Conservation (phyloP, 495 filamentous ascomycete genomes). For the Hypoxylon rickii region DNA sequence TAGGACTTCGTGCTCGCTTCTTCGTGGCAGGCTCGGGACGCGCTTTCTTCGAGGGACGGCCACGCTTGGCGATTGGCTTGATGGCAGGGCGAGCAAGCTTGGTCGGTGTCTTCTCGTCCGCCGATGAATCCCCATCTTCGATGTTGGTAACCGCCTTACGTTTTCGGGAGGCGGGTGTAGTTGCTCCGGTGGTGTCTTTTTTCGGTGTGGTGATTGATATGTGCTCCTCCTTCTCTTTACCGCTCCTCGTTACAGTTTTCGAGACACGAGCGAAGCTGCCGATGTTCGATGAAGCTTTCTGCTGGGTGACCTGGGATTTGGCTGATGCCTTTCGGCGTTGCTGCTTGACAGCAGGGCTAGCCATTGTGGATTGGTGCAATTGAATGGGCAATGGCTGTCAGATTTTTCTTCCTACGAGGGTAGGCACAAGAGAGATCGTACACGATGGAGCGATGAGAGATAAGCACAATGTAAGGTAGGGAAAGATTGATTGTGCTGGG, state of each 20-base stretch:
- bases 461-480: conserved; percentile 6
- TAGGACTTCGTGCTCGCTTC: conserved; percentile 37
- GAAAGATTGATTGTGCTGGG: conserved; percentile 15
- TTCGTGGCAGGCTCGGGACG: conserved; percentile 13
- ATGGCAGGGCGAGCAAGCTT: conserved; percentile 13
- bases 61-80: conserved; percentile 18
- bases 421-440: too few relatives aligned
- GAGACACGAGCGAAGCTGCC: conserved; percentile 48
- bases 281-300: conserved; percentile 34
- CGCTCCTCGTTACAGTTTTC: conserved; percentile 35
- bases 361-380: conserved; percentile 5
- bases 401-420: conserved; percentile 7
- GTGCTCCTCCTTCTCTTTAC: conserved; percentile 38
- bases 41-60: conserved; percentile 31
- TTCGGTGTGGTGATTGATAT: conserved; percentile 19
- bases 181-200: conserved; percentile 28
- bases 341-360: conserved; percentile 30
- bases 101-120: conserved; percentile 29
- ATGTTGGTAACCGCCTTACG: conserved; percentile 30
- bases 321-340: conserved; percentile 31
- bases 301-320: conserved; percentile 23
- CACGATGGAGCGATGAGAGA: not conserved
- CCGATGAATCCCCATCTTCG: conserved; percentile 25
- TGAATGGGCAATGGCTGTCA: not conserved
- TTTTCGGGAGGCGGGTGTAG: conserved; percentile 38